These are phyloP conservation scores for Cucumis cinereus DNA, from an alignment of 306 rosid genomes.

Conservation along the genomic window DNA sequence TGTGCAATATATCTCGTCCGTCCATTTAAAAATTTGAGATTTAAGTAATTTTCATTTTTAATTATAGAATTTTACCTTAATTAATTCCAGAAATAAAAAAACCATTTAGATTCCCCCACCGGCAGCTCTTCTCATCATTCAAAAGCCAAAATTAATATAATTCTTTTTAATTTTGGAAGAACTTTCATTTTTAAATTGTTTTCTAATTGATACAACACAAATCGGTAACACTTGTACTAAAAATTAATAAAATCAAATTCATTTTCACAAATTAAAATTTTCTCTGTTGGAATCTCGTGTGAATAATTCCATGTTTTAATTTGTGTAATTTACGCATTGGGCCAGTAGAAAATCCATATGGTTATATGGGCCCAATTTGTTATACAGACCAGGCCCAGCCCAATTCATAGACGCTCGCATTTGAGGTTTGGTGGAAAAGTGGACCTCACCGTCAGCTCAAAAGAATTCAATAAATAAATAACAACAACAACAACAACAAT, in stretches of 20 bases:
- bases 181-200: too few species aligned
- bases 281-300: too few species aligned
- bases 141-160: background rate
- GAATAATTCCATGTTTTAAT: too few species aligned
- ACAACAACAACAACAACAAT: too few species aligned
- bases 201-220: too few species aligned
- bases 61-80: background rate
- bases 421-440: background rate
- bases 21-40: too few species aligned
- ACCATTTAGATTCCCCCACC: background rate
- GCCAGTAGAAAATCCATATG: too few species aligned
- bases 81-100: background rate
- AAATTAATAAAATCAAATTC: too few species aligned
- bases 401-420: background rate
- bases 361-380: background rate
- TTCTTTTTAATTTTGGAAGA: too few species aligned
- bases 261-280: too few species aligned
- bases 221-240: too few species aligned
- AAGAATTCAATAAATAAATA: background rate
- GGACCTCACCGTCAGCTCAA: constrained; percentile 2
- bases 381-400: background rate
- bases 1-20: background rate
- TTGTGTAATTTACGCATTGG: too few species aligned
- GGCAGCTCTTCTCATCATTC: background rate
- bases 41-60: background rate